Evolutionary conservation across 176 grass and related monocot genomes (phyloP).

Genomic region (Lolium rigidum): DNA sequence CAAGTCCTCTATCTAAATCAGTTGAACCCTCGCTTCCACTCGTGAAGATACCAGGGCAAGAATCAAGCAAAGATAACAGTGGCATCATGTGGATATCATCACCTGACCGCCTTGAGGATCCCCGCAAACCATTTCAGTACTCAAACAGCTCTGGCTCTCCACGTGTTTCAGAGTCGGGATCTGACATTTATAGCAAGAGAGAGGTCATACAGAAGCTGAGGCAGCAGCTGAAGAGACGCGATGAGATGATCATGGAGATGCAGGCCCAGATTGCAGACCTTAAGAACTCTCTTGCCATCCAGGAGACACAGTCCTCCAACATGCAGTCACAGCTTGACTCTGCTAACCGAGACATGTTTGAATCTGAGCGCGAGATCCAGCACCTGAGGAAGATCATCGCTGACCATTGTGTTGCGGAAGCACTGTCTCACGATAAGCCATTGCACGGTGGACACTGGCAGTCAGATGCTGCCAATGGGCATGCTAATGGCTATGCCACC

Average conservation of each 20-base stretch:
- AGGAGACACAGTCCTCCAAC: constrained; percentile 63
- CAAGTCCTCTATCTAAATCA: constrained; percentile 53
- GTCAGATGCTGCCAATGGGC: constrained; percentile 50
- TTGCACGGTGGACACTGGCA: constrained; percentile 59
- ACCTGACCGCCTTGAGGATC: constrained; percentile 82
- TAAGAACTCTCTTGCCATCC: constrained; percentile 79
- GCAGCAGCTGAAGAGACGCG: constrained; percentile 88
- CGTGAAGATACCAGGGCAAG: constrained; percentile 64
- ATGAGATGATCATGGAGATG: constrained; percentile 97
- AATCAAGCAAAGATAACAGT: constrained; percentile 60
- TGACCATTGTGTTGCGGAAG: constrained; percentile 65
- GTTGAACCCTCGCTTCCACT: constrained; percentile 67
- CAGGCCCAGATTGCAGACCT: constrained; percentile 84
- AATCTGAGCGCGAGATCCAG: constrained; percentile 76
- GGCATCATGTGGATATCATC: constrained; percentile 81
- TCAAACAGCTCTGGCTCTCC: constrained; percentile 88
- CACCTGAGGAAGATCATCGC: constrained; percentile 80
- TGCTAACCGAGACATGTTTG: constrained; percentile 81
- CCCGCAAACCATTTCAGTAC: constrained; percentile 78
- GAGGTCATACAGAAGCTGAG: constrained; percentile 95
- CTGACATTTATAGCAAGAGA: constrained; percentile 87
- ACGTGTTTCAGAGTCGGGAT: constrained; percentile 89
- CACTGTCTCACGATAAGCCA: constrained; percentile 51
- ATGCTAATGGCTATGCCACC: constrained; percentile 56
- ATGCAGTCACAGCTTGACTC: constrained; percentile 81